phyloP scores from a whole-genome alignment of 2,329 filamentous ascomycete species.

The Colletotrichum limetticola region DNA sequence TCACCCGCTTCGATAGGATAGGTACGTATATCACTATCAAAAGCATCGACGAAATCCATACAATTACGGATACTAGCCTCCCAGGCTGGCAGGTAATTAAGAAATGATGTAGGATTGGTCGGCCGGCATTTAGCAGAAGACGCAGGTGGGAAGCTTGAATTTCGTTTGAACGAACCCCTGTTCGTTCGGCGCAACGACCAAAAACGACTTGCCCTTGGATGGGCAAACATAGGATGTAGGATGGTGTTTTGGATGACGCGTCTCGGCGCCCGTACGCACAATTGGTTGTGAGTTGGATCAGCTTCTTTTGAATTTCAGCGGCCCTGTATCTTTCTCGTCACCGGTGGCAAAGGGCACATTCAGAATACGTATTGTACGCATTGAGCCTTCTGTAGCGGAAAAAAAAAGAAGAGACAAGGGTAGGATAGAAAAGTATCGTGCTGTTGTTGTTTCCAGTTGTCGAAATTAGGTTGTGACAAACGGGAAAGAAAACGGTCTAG shows the following conservation, averaged over 20 bases:
- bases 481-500: neutral
- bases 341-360: neutral
- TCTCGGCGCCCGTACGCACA: neutral
- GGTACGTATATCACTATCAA: neutral
- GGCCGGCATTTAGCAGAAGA: too few species aligned
- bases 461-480: neutral
- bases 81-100: neutral
- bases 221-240: neutral
- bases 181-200: neutral
- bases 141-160: neutral
- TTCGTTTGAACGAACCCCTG: neutral
- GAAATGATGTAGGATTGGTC: neutral
- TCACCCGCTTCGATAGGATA: neutral
- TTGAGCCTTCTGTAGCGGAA: neutral
- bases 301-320: neutral
- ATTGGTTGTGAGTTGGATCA: neutral
- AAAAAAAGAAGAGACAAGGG: neutral
- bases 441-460: neutral
- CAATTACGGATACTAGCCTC: neutral
- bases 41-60: too few species aligned
- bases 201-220: neutral
- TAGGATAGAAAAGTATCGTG: neutral
- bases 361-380: too few species aligned
- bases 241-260: neutral
- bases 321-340: neutral